Base-by-base conservation (phyloP, 495 filamentous ascomycete genomes). In the Aspergillus carlsbadensis region DNA sequence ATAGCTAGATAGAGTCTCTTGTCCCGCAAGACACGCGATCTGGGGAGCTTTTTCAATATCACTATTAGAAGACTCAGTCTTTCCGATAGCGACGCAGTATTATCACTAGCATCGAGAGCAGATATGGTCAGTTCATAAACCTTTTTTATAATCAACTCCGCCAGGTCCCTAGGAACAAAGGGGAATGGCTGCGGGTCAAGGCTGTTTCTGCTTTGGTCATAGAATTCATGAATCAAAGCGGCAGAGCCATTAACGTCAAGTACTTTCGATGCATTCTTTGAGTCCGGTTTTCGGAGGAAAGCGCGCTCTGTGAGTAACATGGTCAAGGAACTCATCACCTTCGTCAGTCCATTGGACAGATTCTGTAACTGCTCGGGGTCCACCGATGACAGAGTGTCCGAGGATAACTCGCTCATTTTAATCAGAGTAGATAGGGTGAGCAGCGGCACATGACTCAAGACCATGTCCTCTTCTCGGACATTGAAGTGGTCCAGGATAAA, bases 401-500 rank as follows among this genome's bases (percentile, higher is more conserved):
- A 53, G 24, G 60, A 62, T 1, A 75, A 43, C 44, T 75, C 65
- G 15, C 64, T 63, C 63, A 71, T 69, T 46, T 77, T 86, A n/a
- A 83, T 74, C 10, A 96, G 72, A 10, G 90, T 71, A 10, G 86
- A 81, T 13, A 96, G 66, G 14, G 82, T 81, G 51, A 89, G 75
- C 15, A 94, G 69, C 44, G 94, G 94, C 31, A 90, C 86, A 72
- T 99, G 94, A 3, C 88, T 71, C 26, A 87, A 76, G 33, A 96
- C 68, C 94, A 99, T 98, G 65, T 99, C 94, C 67, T 98, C 93
- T 69, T 98, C 94, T 47, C 86, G 84, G 33, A 98, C 81, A 72
- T 97, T 98, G 80, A 98, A 99, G 55, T 91, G 84, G 4, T 81
- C 75, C 56, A 97, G 74, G 37, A 96, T 85, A 66, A 98, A 99